Evolutionary conservation across 2,329 filamentous ascomycete genomes (phyloP), one percentile per base, ranked within the genome.

Genomic region (Colletotrichum sidae): DNA sequence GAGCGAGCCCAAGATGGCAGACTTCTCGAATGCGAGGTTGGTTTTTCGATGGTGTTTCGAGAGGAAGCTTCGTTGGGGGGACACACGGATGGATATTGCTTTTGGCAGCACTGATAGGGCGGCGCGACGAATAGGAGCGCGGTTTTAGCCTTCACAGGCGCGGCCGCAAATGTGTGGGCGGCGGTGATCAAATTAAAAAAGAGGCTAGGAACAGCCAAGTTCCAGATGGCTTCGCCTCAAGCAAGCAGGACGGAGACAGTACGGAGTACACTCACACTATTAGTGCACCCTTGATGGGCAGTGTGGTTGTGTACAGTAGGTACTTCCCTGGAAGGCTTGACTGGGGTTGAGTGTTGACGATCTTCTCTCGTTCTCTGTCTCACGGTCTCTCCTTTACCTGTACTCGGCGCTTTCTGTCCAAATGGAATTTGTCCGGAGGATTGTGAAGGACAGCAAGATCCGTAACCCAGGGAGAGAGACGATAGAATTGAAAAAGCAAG

Each of bases 171-270:
- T 56, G 62, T 65, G 58, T 65, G 62, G 58, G 59, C 58, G 51
- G 41, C 53, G 62, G 52, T 56, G 62, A 65, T 62, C 53, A 56
- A 65, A 65, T 65, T 65, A 53, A 61, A 65, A 65, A 62, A 41
- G 59, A 62, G 56, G 56, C 56, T 53, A 59, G 62, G 52, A 62
- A 58, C 57, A 52, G 62, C 62, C 52, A 62, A 39, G 62, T 56
- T 49, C 62, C 62, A 65, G 47, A 62, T 65, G 25, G 25, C 25
- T 25, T 25, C 4, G 25, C 25, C 25, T 25, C 25, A 5, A 25
- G 25, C 25, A 25, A 25, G 25, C 25, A 25, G 25, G 25, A 25
- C 25, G 25, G 25, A 25, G 25, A 25, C 25, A 25, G 25, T 25
- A 25, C 25, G 25, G 25, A 25, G 25, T 25, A 25, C 25, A 5